These are phyloP conservation scores for Pelargonium exstipulatum DNA, from an alignment of 441 rosid genomes.

Conservation along the genomic window DNA sequence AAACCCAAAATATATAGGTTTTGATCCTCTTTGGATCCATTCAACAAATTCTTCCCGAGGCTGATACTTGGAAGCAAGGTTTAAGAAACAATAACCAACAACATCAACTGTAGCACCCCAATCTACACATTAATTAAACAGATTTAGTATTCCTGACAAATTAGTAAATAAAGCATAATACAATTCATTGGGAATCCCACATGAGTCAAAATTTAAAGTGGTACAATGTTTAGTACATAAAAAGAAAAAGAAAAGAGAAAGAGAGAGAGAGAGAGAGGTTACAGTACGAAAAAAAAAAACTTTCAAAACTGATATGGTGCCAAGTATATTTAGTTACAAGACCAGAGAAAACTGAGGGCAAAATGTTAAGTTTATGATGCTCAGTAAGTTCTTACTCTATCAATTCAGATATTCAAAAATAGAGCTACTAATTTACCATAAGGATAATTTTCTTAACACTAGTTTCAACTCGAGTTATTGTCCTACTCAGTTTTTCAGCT, in stretches of 20 bases:
- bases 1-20: constrained; percentile 87
- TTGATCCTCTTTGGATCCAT: constrained; percentile 76
- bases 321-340: background rate
- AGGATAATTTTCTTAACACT: too few relatives aligned
- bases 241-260: background rate
- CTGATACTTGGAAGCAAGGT: constrained; percentile 77
- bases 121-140: constrained; percentile 48
- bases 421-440: too few relatives aligned
- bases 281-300: background rate
- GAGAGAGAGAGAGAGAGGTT: background rate
- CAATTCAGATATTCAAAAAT: background rate
- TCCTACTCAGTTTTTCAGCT: too few relatives aligned
- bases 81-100: constrained; percentile 91
- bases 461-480: too few relatives aligned
- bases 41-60: constrained; percentile 53
- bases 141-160: constrained; percentile 13
- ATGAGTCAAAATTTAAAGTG: background rate
- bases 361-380: background rate
- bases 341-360: background rate
- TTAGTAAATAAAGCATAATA: constrained; percentile 4
- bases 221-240: constrained; percentile 13
- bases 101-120: constrained; percentile 95
- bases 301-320: background rate
- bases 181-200: constrained; percentile 7
- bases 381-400: background rate